A percentile compares a stretch with the other conserved stretches of the same genome.
Conservation (phyloP, 805 yeast genomes). For the Saccharomycopsis schoenii region DNA sequence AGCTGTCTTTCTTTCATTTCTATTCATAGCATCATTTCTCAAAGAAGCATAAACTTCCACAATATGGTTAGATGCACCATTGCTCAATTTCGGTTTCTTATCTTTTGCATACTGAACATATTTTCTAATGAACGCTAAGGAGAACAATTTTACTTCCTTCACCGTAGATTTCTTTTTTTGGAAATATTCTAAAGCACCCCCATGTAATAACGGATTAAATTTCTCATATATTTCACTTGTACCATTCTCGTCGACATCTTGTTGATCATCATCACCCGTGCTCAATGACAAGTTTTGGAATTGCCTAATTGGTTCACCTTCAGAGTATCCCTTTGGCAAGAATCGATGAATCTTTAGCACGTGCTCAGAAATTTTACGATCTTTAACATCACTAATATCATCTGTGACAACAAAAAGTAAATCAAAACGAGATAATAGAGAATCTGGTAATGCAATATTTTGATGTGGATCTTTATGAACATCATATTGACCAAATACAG, state of each 20-base stretch:
- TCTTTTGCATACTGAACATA: conserved; percentile 91
- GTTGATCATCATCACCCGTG: conserved; percentile 58
- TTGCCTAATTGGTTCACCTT: conserved; percentile 92
- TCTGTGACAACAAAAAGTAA: conserved; percentile 91
- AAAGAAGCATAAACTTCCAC: conserved; percentile 71
- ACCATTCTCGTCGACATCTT: conserved; percentile 38
- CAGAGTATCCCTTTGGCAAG: conserved; percentile 76
- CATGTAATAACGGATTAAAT: conserved; percentile 71
- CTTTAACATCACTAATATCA: conserved; percentile 77
- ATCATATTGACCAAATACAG: conserved; percentile 94
- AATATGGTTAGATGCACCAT: conserved; percentile 69
- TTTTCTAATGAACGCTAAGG: conserved; percentile 81
- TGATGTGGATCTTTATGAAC: conserved; percentile 92
- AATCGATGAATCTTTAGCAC: conserved; percentile 89
- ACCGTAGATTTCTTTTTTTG: conserved; percentile 29
- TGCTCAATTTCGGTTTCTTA: conserved; percentile 72
- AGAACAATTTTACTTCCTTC: conserved; percentile 38
- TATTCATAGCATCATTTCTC: conserved; percentile 60
- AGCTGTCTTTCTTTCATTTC: conserved; percentile 67
- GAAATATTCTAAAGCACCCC: conserved; percentile 47
- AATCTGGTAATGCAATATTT: conserved; percentile 94
- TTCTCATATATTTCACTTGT: conserved; percentile 59
- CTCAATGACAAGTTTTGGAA: conserved; percentile 59
- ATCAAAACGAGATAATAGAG: conserved; percentile 93
- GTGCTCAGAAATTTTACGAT: conserved; percentile 85